phyloP scores from a whole-genome alignment of 169 alveolate species.

The Plasmodium sp. region DNA sequence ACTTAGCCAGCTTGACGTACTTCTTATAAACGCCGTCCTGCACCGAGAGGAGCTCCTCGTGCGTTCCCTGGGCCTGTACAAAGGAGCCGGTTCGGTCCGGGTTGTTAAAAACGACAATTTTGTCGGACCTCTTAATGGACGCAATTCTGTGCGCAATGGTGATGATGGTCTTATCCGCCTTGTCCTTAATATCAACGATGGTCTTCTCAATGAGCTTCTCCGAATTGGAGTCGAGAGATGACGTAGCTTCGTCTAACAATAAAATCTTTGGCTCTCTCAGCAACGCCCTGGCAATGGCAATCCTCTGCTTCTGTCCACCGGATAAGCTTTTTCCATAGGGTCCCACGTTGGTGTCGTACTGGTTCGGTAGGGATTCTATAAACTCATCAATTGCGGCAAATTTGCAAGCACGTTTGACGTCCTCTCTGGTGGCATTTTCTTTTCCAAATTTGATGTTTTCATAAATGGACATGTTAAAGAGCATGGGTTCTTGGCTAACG shows the following conservation, averaged over 20 bases:
- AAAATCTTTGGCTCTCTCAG: conserved; percentile 89
- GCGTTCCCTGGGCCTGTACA: conserved; percentile 91
- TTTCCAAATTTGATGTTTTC: conserved; percentile 94
- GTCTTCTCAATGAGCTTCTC: conserved; percentile 80
- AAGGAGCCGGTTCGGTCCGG: conserved; percentile 83
- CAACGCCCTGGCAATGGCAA: conserved; percentile 92
- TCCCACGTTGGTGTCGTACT: conserved; percentile 90
- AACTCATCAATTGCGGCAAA: conserved; percentile 89
- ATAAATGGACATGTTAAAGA: conserved; percentile 93
- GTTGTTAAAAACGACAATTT: conserved; percentile 82
- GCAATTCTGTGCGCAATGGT: conserved; percentile 95
- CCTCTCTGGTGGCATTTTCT: conserved; percentile 91
- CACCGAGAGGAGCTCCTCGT: conserved; percentile 84
- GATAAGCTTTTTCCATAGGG: conserved; percentile 88
- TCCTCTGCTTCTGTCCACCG: conserved; percentile 92
- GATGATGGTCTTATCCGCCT: conserved; percentile 86
- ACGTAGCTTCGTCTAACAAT: conserved; percentile 97
- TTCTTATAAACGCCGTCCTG: conserved; percentile 54
- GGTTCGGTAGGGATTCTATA: conserved; percentile 85
- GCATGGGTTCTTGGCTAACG: conserved; percentile 93
- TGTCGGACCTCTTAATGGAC: conserved; percentile 88
- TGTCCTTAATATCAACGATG: conserved; percentile 58
- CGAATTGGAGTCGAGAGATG: conserved; percentile 92
- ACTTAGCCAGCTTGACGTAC: conserved; percentile 63
- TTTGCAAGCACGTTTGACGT: conserved; percentile 87